Evolutionary conservation across 441 rosid species (phyloP), one percentile per base, ranked within the genome.

Genomic region (Hura crepitans): DNA sequence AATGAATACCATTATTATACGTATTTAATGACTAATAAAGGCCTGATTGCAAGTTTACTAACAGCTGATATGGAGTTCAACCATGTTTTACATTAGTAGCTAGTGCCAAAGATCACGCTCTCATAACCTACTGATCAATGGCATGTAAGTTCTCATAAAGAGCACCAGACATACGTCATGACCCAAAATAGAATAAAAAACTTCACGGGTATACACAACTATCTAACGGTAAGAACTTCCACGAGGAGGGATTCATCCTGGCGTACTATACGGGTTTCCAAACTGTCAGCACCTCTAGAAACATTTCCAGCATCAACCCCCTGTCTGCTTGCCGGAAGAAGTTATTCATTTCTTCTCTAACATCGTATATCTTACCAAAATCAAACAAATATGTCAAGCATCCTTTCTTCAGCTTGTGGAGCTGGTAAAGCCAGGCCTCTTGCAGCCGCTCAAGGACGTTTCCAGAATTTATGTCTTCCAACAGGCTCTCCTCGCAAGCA

Each of bases 381-480:
- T 93, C 97, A 37, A 93, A 88, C 86, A 93, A 77, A 74, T 87
- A 93, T 67, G 71, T 81, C 84, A 91, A 62, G 82, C 98, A 93
- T 59, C 94, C 96, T 82, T 87, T 89, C 82, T 89, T 93, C 75
- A 93, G 81, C 57, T 87, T 93, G 78, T 82, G 81, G 74, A 93
- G 81, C 79, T 91, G 89, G 79, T 93, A 93, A 22, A 93, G 89
- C 96, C 97, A 89, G 35, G 97, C 96, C 68, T 91, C 96, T 77
- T 89, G 96, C 61, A 93, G 70, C 82, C 98, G 86, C 85, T 84
- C 97, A 0, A 93, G 96, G 64, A 93, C 98, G 42, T 93, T 93
- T 53, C 65, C 82, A 0, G 96, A 82, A 81, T 83, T 91, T 69
- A 91, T 91, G 68, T 93, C 98, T 71, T 91, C 96, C 85, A 93